Evolutionary conservation across 1,284 basidiomycete species (phyloP).

Genomic region (Tetrapyrgos nigripes): DNA sequence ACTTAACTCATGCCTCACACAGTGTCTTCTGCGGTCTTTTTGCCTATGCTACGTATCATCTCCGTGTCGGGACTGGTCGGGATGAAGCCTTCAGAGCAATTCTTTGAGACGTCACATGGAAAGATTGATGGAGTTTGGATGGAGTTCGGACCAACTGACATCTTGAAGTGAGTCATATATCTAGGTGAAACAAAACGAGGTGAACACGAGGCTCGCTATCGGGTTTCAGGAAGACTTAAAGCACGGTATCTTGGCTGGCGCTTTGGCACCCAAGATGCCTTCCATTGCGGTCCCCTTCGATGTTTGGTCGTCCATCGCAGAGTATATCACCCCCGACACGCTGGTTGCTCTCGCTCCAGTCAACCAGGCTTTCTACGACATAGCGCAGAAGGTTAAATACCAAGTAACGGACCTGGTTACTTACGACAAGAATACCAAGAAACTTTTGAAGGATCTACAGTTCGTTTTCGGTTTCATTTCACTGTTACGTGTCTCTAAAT

Average conservation of each 20-base stretch:
- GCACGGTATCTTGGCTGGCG: too few relatives aligned
- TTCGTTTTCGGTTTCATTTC: constrained; percentile 20
- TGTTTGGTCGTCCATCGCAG: constrained; percentile 36
- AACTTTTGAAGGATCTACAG: constrained; percentile 36
- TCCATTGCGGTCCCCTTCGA: constrained; percentile 32
- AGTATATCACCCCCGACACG: constrained; percentile 31
- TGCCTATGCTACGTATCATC: too few relatives aligned
- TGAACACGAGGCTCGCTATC: not conserved
- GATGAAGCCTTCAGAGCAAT: too few relatives aligned
- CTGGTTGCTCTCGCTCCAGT: constrained; percentile 31
- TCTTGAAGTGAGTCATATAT: not conserved
- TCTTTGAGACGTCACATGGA: too few relatives aligned
- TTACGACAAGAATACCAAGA: constrained; percentile 38
- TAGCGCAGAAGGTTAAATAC: constrained; percentile 35
- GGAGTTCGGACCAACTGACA: not conserved
- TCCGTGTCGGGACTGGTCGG: too few relatives aligned
- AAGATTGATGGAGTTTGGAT: too few relatives aligned
- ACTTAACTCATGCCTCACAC: too few relatives aligned
- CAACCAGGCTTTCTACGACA: constrained; percentile 35
- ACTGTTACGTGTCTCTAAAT: not conserved
- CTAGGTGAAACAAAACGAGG: not conserved
- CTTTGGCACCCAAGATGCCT: not conserved
- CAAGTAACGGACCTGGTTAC: constrained; percentile 29
- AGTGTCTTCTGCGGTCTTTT: too few relatives aligned
- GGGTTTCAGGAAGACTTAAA: not conserved